phyloP scores from a whole-genome alignment of 169 alveolate genomes.

The Plasmodium billcollinsi region DNA sequence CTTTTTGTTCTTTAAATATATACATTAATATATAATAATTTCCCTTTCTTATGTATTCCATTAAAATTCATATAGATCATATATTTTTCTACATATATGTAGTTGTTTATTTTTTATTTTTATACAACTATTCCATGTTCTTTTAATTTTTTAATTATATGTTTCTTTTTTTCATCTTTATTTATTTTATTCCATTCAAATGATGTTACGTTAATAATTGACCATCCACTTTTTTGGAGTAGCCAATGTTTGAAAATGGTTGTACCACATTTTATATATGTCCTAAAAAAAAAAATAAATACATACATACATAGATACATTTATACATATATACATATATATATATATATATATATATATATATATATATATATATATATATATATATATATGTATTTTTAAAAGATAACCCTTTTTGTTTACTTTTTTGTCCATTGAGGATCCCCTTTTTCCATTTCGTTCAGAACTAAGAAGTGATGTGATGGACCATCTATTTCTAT shows the following conservation, averaged over 20 bases:
- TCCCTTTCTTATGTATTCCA: too few relatives aligned
- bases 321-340: not conserved
- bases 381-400: not conserved
- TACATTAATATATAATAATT: too few relatives aligned
- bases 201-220: conserved; percentile 33
- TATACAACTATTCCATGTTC: too few relatives aligned
- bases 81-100: too few relatives aligned
- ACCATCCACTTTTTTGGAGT: conserved; percentile 52
- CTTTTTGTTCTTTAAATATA: too few relatives aligned
- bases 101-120: too few relatives aligned
- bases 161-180: conserved; percentile 26
- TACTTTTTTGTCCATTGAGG: conserved; percentile 27
- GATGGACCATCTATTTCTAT: conserved; percentile 77
- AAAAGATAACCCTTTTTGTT: not conserved
- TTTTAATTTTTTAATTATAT: conserved; percentile 30
- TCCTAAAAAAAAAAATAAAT: conserved; percentile 26
- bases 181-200: conserved; percentile 62
- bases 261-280: conserved; percentile 69
- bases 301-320: not conserved
- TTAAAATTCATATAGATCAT: too few relatives aligned
- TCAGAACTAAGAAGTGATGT: conserved; percentile 62
- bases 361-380: not conserved
- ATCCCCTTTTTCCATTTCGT: not conserved
- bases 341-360: not conserved
- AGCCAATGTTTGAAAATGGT: conserved; percentile 55